These are phyloP conservation scores for Guadua angustifolia DNA, from an alignment of 176 grass and related monocot genomes.

Conservation along the genomic window DNA sequence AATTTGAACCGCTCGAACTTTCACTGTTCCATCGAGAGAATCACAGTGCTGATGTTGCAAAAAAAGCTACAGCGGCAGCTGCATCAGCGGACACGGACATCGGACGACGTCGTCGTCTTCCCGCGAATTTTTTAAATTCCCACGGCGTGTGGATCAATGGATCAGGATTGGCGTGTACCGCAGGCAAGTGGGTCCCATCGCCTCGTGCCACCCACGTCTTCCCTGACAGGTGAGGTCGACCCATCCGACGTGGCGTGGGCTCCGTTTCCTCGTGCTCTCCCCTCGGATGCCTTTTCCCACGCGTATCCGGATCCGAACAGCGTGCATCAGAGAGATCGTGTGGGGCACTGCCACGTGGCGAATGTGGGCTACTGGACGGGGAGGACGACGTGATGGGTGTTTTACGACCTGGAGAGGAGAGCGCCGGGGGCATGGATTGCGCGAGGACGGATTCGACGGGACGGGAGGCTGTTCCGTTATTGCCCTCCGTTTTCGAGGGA, in stretches of 20 bases:
- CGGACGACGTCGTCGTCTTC: conserved; percentile 27
- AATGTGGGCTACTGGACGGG: not conserved
- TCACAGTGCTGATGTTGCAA: not conserved
- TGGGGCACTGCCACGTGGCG: conserved; percentile 28
- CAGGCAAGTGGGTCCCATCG: conserved; percentile 24
- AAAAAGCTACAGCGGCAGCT: not conserved
- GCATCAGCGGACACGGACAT: not conserved
- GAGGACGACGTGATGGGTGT: not conserved
- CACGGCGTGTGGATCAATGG: not conserved
- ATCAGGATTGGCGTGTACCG: too few relatives aligned
- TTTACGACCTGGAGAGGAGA: conserved; percentile 5
- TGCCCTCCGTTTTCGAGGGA: conserved; percentile 35
- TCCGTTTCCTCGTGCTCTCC: conserved; percentile 56
- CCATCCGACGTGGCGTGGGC: conserved; percentile 51
- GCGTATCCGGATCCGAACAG: not conserved
- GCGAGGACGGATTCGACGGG: conserved; percentile 3
- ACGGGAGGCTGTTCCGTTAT: conserved; percentile 21
- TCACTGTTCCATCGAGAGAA: conserved; percentile 14
- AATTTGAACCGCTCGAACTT: conserved; percentile 24
- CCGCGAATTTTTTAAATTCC: conserved; percentile 24
- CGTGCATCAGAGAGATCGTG: conserved; percentile 12
- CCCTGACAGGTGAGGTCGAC: not conserved
- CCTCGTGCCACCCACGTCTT: not conserved
- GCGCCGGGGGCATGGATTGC: not conserved
- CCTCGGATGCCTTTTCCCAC: conserved; percentile 63